Evolutionary conservation across 2,329 filamentous ascomycete species (phyloP), one percentile per base, ranked within the genome.

Genomic region (Fusarium coicis): DNA sequence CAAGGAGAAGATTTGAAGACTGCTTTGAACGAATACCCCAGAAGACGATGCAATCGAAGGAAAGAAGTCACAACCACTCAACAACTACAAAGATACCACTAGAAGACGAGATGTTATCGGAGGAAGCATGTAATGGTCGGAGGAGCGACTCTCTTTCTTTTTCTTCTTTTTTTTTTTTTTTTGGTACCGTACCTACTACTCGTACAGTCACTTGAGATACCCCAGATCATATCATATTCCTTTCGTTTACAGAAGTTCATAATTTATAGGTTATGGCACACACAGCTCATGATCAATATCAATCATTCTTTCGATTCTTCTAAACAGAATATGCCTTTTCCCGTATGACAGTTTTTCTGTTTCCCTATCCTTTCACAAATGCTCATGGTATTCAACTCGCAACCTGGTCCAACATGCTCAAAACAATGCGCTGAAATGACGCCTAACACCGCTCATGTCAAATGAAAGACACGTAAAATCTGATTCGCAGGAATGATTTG

Each of bases 131-230:
- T 74, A 76, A 77, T 77, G 68, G 66, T 32, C 23, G 72, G 66
- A 68, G 66, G 64, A 60, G 67, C 57, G 61, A 65, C 49, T 68
- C 40, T 59, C 59, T 50, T 32, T 58, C 70, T 69, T 61, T 53
- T 36, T 55, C 62, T 61, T n/a, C 52, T 26, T 46, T 64, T 53
- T 47, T 21, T 32, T 49, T 49, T 32, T 52, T 66, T 59, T 70
- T 72, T 47, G 49, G 73, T 74, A 63, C 61, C 55, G 62, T 63
- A 61, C 68, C 57, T 70, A 75, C 73, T 66, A 75, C 71, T 66
- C 70, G 68, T 74, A 77, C 76, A 70, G 60, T 72, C 61, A 65
- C 69, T 79, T 60, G 69, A 76, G 73, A 80, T 80, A 79, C 78
- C 79, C 79, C 72, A 72, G 26, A 57, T 50, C 55, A 57, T 57